These are phyloP conservation scores for Leptographium lundbergii DNA, from an alignment of 2,329 filamentous ascomycete species.

Conservation along the genomic window DNA sequence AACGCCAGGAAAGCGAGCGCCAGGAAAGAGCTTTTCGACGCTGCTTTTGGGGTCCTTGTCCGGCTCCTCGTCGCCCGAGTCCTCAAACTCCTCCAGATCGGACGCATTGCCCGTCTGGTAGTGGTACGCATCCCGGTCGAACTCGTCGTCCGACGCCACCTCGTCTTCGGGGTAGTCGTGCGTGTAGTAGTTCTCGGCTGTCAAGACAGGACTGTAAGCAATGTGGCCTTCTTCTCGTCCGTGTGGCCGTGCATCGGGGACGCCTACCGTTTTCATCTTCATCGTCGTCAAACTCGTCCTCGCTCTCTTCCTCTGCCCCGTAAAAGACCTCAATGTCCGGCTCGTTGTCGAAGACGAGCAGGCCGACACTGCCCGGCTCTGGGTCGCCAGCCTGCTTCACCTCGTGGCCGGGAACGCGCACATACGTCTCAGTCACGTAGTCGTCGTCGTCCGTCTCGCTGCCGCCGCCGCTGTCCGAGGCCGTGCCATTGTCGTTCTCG, in stretches of 20 bases:
- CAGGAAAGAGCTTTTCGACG: background rate
- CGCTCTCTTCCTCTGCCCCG: slow-evolving; percentile 47
- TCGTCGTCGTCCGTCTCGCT: slow-evolving; percentile 31
- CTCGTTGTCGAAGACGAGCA: slow-evolving; percentile 44
- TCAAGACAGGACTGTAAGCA: background rate
- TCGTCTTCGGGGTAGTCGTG: slow-evolving; percentile 75
- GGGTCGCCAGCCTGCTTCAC: slow-evolving; percentile 26
- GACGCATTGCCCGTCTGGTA: slow-evolving; percentile 41
- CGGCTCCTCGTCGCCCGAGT: background rate
- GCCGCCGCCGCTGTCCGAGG: background rate
- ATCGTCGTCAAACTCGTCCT: slow-evolving; percentile 46
- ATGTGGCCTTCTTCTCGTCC: background rate
- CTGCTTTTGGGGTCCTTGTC: background rate
- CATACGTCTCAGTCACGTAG: slow-evolving; percentile 53
- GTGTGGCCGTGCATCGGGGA: background rate
- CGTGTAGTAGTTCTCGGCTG: slow-evolving; percentile 66
- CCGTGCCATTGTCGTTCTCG: background rate
- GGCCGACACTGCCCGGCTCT: slow-evolving; percentile 37
- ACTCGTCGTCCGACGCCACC: slow-evolving; percentile 58
- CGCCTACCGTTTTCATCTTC: slow-evolving; percentile 52
- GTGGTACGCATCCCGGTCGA: slow-evolving; percentile 40
- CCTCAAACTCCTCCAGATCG: slow-evolving; percentile 33
- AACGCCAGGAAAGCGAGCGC: background rate
- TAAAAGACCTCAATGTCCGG: slow-evolving; percentile 50
- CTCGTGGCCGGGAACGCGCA: slow-evolving; percentile 39